phyloP scores from a whole-genome alignment of 768 basidiomycete genomes.

The Russula sp. region DNA sequence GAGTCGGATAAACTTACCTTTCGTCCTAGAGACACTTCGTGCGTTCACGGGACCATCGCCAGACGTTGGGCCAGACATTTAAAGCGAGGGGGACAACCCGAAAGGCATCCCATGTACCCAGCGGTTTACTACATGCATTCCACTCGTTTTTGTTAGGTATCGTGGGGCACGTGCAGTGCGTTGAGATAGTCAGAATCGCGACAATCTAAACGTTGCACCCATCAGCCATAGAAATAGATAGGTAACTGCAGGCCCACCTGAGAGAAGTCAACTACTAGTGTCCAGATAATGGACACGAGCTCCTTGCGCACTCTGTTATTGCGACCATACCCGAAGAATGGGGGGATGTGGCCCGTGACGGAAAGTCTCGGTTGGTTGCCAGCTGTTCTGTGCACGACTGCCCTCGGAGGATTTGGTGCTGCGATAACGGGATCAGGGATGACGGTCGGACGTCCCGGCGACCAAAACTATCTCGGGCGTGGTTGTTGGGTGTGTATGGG shows the following conservation, averaged over 20 bases:
- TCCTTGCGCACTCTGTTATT: constrained; percentile 48
- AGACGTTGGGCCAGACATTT: no score
- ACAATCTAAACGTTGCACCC: constrained; percentile 37
- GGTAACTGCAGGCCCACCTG: constrained; percentile 40
- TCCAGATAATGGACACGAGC: constrained; percentile 48
- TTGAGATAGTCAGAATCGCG: constrained; percentile 44
- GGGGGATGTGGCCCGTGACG: constrained; percentile 28
- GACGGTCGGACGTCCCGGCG: background rate
- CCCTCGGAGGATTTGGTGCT: background rate
- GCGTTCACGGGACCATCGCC: no score
- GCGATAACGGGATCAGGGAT: background rate
- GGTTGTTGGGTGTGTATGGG: background rate
- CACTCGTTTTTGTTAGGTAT: constrained; percentile 45
- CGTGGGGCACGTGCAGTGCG: constrained; percentile 42
- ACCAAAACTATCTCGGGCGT: background rate
- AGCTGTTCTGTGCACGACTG: background rate
- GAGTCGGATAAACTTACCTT: no score
- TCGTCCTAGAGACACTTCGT: no score
- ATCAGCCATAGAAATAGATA: constrained; percentile 5
- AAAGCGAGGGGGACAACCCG: no score
- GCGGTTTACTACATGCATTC: constrained; percentile 54
- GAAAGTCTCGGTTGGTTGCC: background rate
- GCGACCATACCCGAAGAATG: constrained; percentile 49
- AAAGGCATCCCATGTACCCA: no score
- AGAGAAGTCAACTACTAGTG: constrained; percentile 41